These are phyloP conservation scores for Erodium texanum DNA, from an alignment of 441 rosid genomes.

Conservation along the genomic window DNA sequence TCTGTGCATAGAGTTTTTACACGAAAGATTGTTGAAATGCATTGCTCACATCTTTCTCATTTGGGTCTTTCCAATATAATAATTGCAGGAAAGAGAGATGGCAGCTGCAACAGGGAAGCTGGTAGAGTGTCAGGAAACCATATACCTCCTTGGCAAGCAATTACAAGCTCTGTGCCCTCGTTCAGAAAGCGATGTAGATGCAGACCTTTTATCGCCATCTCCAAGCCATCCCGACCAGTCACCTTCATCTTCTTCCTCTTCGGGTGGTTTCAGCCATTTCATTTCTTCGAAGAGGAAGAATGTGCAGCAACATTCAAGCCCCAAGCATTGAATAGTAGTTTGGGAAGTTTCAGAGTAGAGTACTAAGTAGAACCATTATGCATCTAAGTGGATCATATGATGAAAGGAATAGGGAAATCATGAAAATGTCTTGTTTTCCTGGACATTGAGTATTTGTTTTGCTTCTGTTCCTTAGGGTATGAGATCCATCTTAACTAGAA, in stretches of 20 bases:
- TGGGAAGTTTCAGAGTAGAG: not conserved
- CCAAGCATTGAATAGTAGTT: not conserved
- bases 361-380: too few relatives aligned
- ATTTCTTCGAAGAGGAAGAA: not conserved
- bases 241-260: not conserved
- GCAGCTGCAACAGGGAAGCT: constrained; percentile 1
- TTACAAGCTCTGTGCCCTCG: constrained; percentile 4
- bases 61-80: not conserved
- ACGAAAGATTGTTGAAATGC: too few relatives aligned
- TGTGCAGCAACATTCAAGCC: not conserved
- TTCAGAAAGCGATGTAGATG: constrained; percentile 1
- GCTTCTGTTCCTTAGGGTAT: not conserved
- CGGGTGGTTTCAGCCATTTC: not conserved
- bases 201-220: not conserved
- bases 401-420: not conserved
- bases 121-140: constrained; percentile 2
- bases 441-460: not conserved
- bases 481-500: not conserved
- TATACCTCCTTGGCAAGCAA: not conserved
- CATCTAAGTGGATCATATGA: too few relatives aligned
- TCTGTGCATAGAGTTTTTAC: too few relatives aligned
- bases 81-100: constrained; percentile 4
- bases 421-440: constrained; percentile 5
- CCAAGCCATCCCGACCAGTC: not conserved
- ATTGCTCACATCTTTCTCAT: not conserved